These are phyloP conservation scores for Brassica nigra DNA, from an alignment of 345 rosid genomes.

Conservation along the genomic window DNA sequence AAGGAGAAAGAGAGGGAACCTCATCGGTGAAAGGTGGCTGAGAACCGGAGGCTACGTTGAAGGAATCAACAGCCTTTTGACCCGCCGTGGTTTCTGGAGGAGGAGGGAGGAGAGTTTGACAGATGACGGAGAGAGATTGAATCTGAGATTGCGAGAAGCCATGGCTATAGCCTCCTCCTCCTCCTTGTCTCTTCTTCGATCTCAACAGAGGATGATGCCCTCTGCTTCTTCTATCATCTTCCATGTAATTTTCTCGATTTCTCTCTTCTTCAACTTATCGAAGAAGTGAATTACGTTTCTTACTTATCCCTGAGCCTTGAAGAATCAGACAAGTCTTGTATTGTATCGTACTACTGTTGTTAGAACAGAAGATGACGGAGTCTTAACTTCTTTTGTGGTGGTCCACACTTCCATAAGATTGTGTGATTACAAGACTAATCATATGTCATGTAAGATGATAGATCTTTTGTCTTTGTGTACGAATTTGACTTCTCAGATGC, in stretches of 20 bases:
- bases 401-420: not conserved
- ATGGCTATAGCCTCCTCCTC: slow-evolving; percentile 50
- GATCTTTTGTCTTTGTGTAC: slow-evolving; percentile 7
- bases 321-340: slow-evolving; percentile 19
- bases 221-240: slow-evolving; percentile 27
- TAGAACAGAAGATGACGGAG: not conserved
- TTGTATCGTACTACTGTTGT: no score
- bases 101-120: slow-evolving; percentile 75
- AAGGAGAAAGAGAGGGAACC: slow-evolving; percentile 38
- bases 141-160: slow-evolving; percentile 73
- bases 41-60: slow-evolving; percentile 58
- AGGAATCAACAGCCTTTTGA: slow-evolving; percentile 36
- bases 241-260: slow-evolving; percentile 1
- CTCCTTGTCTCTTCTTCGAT: slow-evolving; percentile 40
- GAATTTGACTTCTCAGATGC: not conserved
- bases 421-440: not conserved
- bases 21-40: slow-evolving; percentile 63
- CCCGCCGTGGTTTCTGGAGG: slow-evolving; percentile 6
- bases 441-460: not conserved
- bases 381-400: not conserved
- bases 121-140: slow-evolving; percentile 58
- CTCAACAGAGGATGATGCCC: slow-evolving; percentile 59
- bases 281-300: not conserved
- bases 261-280: not conserved
- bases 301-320: slow-evolving; percentile 7